A percentile compares a stretch with the other conserved stretches of the same genome.
These are phyloP conservation scores for Orobanche coerulescens DNA, from an alignment of 257 asterid species.

Conservation along the genomic window DNA sequence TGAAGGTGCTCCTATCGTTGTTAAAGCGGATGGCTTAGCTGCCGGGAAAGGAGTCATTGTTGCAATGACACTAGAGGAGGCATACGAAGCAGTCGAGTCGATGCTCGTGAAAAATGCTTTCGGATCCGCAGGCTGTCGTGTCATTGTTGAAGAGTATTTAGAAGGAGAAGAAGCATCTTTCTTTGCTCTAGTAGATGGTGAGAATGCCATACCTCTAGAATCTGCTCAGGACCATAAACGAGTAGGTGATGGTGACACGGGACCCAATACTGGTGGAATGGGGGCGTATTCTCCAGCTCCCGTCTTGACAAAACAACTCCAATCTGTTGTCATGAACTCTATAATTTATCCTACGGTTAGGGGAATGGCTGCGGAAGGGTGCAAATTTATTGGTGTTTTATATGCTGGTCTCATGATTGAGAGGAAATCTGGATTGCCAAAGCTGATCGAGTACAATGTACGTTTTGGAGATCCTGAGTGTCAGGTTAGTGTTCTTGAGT, in stretches of 20 bases:
- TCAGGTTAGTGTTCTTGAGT: slow-evolving; percentile 53
- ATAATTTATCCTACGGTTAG: slow-evolving; percentile 79
- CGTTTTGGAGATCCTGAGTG: slow-evolving; percentile 98
- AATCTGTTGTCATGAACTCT: slow-evolving; percentile 65
- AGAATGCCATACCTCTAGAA: slow-evolving; percentile 80
- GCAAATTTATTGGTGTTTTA: slow-evolving; percentile 88
- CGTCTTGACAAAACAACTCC: slow-evolving; percentile 67
- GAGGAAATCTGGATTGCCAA: slow-evolving; percentile 77
- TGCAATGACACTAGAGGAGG: slow-evolving; percentile 74
- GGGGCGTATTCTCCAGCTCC: slow-evolving; percentile 99
- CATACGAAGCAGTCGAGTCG: slow-evolving; percentile 75
- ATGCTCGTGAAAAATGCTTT: slow-evolving; percentile 77
- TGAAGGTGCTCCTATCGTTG: slow-evolving; percentile 81
- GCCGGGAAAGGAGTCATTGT: slow-evolving; percentile 94
- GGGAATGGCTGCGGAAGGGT: slow-evolving; percentile 90
- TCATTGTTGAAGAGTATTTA: slow-evolving; percentile 69
- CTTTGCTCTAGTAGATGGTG: slow-evolving; percentile 90
- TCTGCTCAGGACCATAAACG: slow-evolving; percentile 98
- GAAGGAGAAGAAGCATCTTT: slow-evolving; percentile 97
- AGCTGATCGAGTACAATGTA: slow-evolving; percentile 90
- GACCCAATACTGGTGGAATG: slow-evolving; percentile 98
- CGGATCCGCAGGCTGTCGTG: slow-evolving; percentile 77
- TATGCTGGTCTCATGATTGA: slow-evolving; percentile 96
- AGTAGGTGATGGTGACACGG: slow-evolving; percentile 87
- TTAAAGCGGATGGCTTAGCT: slow-evolving; percentile 92